Evolutionary conservation across 169 alveolate genomes (phyloP).

Genomic region (Amoebophrya sp.): DNA sequence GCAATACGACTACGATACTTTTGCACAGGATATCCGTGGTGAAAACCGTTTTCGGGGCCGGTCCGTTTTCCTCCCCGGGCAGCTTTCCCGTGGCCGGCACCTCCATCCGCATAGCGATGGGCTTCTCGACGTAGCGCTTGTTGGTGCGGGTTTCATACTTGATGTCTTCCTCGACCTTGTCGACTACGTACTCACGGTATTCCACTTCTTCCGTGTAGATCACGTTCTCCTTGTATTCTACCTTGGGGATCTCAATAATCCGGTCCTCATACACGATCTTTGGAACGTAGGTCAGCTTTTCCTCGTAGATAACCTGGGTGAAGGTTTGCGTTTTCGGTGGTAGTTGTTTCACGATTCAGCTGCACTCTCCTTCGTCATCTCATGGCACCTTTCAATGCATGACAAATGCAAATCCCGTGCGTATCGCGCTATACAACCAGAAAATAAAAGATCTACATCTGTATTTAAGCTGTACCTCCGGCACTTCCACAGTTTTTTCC

Average conservation of each 20-base stretch:
- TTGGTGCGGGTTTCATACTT: not conserved
- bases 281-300: not conserved
- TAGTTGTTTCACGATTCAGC: no score
- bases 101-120: not conserved
- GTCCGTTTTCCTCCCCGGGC: no score
- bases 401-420: no score
- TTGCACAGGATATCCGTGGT: no score
- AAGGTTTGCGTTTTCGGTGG: no score
- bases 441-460: no score
- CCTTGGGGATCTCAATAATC: not conserved
- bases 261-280: slow-evolving; percentile 18
- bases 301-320: slow-evolving; percentile 4
- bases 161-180: not conserved
- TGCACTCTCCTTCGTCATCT: no score
- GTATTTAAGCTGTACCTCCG: not conserved
- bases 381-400: no score
- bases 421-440: no score
- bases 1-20: no score
- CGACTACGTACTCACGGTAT: not conserved
- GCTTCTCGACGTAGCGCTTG: not conserved
- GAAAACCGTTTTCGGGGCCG: no score
- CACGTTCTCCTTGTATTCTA: not conserved
- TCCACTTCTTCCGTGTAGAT: not conserved
- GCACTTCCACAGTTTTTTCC: not conserved
- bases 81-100: not conserved